Base-by-base conservation (phyloP, 176 grass and related monocot species). In the Carex littledalei region DNA sequence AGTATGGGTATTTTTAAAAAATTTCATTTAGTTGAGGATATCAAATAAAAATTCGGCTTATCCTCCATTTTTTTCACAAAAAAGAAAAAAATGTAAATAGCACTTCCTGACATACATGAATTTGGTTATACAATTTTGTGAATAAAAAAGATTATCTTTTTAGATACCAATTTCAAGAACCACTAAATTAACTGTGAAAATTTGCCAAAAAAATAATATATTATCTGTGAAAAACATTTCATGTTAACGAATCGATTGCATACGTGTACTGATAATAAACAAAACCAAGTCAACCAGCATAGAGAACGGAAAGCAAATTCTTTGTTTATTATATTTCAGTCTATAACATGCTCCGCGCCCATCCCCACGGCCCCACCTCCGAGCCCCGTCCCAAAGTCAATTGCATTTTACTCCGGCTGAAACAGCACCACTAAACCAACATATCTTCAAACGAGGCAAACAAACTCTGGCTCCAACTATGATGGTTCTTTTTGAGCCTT, bases 401-500 rank as follows among this genome's bases (percentile, higher is more conserved):
- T 45, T 20, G 17, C 37, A 45, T 45, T 71, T 64, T 12, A 26
- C 68, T 18, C 34, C 52, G 21, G 21, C 5, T 55, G 5, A 34
- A 35, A 32, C 24, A 32, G 32, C 26, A 57, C 24, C n/a, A 64
- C 29, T 67, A 83, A 31, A 83, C 20, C 63, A 83, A 83, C 18
- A 35, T 39, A 64, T 67, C 74, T 67, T 87, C 90, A n/a, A 93
- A 76, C 4, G 88, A 61, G 45, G 89, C 90, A 47, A 95, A 86
- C 65, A 93, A 12, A 83, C 81, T 84, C 54, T 88, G 61, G 34
- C 70, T 86, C 80, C 87, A 86, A 2, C 80, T 68, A 68, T 91
- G 63, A 79, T 89, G 94, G 1, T 93, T 80, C 87, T 93, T 95
- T 85, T 95, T 95, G 76, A 93, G 87, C 49, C 94, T 91, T 85